Base-by-base conservation (phyloP, 2,329 filamentous ascomycete genomes). In the Chaetomium olivaceum region DNA sequence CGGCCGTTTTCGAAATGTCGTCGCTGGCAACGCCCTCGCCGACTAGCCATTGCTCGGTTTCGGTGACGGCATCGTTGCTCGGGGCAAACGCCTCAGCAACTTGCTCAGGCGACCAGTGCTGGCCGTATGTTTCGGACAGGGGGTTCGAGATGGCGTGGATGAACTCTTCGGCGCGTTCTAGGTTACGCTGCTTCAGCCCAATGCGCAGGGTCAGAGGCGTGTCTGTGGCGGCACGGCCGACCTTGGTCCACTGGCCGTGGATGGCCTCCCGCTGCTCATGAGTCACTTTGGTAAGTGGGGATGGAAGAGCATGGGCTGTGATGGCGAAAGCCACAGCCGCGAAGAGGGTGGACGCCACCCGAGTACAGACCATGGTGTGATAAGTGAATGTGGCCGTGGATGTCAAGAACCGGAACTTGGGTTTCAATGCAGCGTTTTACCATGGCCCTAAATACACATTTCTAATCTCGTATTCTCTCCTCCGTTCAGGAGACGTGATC, bases 21-120 rank as follows among this genome's bases (percentile, higher is more conserved):
- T 62, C 39, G 5, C 36, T 50, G 4, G 60, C n/a, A 6, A 62
- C 39, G 16, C 60, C 60, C 16, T 62, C 60, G n/a, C 11, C 33
- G 36, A 46, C 25, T 11, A 62, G 60, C 60, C 60, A 62, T 25
- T 46, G 16, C 60, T 62, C 60, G 2, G 60, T 62, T 52, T 62
- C 51, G 36, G 60, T 25, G 25, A 62, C n/a, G 51, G 60, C 60
- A 3, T 62, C 60, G 11, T 56, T 27, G 25, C 50, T 33, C 1
- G 60, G 60, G 3, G 60, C 60, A 8, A 62, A 62, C 19, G 25
- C 33, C 8, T 62, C 36, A 19, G 31, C 50, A 21, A 62, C 60
- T 36, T 62, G 8, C 51, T 56, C 31, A 1, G 60, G 25, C 4
- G 60, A 48, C 60, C 51, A 62, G 27, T 62, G 60, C 51, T 62